Percentiles rank a stretch among this genome's conserved stretches.
Conservation (phyloP, 108 stramenopile genomes). For the Schizochytrium sp. region DNA sequence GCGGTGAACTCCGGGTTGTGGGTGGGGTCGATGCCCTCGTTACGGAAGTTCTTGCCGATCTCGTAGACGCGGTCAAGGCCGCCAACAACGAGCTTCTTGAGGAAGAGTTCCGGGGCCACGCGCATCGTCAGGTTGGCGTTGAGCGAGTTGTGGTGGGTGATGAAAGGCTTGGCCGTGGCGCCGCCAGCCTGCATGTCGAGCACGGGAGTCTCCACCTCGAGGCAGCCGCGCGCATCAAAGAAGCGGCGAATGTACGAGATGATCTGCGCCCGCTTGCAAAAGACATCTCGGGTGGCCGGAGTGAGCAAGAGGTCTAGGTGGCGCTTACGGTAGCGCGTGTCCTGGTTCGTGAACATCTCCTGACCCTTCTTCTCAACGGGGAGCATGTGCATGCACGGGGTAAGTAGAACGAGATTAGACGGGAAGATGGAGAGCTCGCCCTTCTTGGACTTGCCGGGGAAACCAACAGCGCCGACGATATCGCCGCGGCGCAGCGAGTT, state of each 20-base stretch:
- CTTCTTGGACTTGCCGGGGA: constrained; percentile 82
- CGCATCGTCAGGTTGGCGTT: constrained; percentile 86
- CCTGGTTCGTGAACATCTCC: constrained; percentile 79
- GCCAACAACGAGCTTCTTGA: constrained; percentile 93
- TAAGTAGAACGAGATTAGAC: constrained; percentile 64
- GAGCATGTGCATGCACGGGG: constrained; percentile 97
- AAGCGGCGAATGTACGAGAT: constrained; percentile 85
- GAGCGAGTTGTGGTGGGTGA: constrained; percentile 95
- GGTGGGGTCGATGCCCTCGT: constrained; percentile 97
- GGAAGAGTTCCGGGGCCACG: constrained; percentile 76
- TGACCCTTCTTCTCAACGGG: constrained; percentile 61
- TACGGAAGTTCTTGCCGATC: constrained; percentile 97
- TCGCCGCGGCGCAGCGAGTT: constrained; percentile 77
- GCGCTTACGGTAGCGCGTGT: constrained; percentile 90
- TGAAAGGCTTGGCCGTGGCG: constrained; percentile 91
- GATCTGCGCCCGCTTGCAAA: constrained; percentile 74
- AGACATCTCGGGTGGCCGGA: constrained; percentile 69
- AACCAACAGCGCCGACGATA: constrained; percentile 84
- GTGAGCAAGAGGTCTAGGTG: constrained; percentile 97
- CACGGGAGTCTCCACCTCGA: constrained; percentile 99
- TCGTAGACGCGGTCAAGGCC: constrained; percentile 98
- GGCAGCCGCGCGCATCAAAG: constrained; percentile 83
- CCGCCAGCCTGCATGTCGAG: constrained; percentile 99
- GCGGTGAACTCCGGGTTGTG: constrained; percentile 99
- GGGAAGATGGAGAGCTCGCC: constrained; percentile 96